Evolutionary conservation across 495 filamentous ascomycete genomes (phyloP).

Genomic region (Aspergillus ellipticus): DNA sequence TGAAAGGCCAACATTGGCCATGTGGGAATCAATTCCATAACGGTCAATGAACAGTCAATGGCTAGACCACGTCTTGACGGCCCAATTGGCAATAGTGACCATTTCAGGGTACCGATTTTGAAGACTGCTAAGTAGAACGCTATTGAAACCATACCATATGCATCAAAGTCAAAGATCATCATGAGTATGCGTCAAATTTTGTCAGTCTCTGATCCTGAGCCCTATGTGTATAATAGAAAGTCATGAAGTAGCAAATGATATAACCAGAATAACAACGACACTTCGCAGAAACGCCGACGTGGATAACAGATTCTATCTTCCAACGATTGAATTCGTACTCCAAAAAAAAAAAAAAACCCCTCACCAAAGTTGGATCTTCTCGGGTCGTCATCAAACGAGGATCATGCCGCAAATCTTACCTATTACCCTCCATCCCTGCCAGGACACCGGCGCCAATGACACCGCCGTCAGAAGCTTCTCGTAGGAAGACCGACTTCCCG

Average conservation of each 20-base stretch:
- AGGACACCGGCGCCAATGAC: conserved; percentile 74
- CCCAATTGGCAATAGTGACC: too few relatives aligned
- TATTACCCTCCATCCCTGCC: conserved; percentile 52
- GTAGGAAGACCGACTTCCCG: conserved; percentile 59
- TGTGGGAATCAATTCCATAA: too few relatives aligned
- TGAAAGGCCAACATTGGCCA: too few relatives aligned
- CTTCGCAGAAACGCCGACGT: background rate
- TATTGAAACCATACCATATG: too few relatives aligned
- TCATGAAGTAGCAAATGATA: background rate
- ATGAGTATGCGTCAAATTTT: background rate
- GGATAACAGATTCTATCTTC: background rate
- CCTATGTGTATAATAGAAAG: background rate
- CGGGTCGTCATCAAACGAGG: background rate
- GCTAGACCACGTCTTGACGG: too few relatives aligned
- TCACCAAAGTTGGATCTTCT: background rate
- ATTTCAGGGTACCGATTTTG: too few relatives aligned
- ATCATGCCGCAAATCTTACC: conserved; percentile 14
- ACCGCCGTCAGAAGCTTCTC: conserved; percentile 70
- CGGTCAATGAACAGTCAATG: too few relatives aligned
- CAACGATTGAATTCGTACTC: background rate
- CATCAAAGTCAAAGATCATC: too few relatives aligned
- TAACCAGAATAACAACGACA: background rate
- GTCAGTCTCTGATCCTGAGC: background rate
- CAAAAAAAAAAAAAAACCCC: background rate
- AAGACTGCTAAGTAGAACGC: too few relatives aligned